Evolutionary conservation across 164 flowering plant genomes (phyloP), one percentile per base, ranked within the genome.

Genomic region (Liquidambar formosana): DNA sequence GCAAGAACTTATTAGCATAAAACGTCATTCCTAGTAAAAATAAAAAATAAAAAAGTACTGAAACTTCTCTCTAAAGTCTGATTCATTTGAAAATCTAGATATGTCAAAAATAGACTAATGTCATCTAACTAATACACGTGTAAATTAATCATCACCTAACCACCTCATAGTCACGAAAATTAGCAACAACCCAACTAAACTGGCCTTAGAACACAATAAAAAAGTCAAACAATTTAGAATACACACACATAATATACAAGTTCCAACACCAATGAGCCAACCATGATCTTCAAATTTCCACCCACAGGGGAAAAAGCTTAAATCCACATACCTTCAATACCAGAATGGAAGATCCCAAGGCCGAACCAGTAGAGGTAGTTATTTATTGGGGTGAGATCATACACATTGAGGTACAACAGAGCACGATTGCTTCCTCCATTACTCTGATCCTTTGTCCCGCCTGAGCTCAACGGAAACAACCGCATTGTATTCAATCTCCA

Each of bases 311-410:
- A 41, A 26, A 0, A 8, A 73, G 21, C 53, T 8, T 14, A 12
- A 57, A 47, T 21, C 4, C 10, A 18, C 64, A 25, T 77, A 94
- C 98, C 98, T 90, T 94, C 97, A 38, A 94, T 85, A 9, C 98
- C 98, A 0, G 98, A 89, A 73, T 94, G 98, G 70, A 89, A 94
- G 57, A 94, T 82, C 22, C 98, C 98, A 0, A 89, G 82, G n/a
- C 97, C 98, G 48, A 92, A 75, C 94, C 93, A 92, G 80, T 90
- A 94, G 47, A 94, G 82, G 66, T 94, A 94, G 72, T 87, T 84
- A 74, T 92, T 94, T 65, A 88, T 61, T 43, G 93, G 97, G 1
- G 98, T 92, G 28, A 94, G 93, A 86, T 94, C 98, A 78, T 94
- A 94, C n/a, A 94, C 84, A 83, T 94, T 94, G 33, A 92, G 91